phyloP scores from a whole-genome alignment of 2,329 filamentous ascomycete species.

The Nothophaeocryptopus gaeumannii region DNA sequence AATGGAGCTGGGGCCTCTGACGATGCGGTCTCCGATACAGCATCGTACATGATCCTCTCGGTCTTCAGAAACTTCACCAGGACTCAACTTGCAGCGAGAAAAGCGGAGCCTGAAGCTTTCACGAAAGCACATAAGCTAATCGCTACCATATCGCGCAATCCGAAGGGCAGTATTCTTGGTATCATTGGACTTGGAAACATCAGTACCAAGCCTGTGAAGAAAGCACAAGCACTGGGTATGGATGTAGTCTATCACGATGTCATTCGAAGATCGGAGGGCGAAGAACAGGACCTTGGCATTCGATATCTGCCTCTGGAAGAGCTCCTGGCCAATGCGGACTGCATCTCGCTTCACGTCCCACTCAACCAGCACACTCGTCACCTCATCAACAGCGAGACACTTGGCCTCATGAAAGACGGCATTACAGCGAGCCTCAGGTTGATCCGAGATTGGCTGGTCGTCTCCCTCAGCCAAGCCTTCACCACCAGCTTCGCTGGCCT shows the following conservation, averaged over 20 bases:
- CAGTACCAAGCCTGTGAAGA: not conserved
- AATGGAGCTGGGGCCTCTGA: constrained; percentile 67
- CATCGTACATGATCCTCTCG: constrained; percentile 65
- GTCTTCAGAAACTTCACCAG: constrained; percentile 67
- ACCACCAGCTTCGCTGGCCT: constrained; percentile 35
- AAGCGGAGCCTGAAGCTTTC: constrained; percentile 48
- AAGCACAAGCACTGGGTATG: constrained; percentile 1
- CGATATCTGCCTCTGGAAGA: not conserved
- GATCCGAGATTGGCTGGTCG: constrained; percentile 31
- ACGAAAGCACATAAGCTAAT: constrained; percentile 58
- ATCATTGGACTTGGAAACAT: constrained; percentile 1
- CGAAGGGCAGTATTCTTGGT: not conserved
- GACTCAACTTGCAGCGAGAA: constrained; percentile 56
- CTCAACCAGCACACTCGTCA: not conserved
- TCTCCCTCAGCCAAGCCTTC: constrained; percentile 34
- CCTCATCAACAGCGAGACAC: not conserved
- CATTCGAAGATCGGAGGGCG: too few species aligned
- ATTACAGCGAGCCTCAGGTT: constrained; percentile 3
- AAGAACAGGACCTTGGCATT: not conserved
- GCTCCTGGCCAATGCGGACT: not conserved
- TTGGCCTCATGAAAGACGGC: not conserved
- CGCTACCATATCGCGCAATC: constrained; percentile 49
- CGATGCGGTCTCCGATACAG: constrained; percentile 70
- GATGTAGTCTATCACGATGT: not conserved
- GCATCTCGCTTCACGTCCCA: constrained; percentile 3